Evolutionary conservation across 2,329 filamentous ascomycete genomes (phyloP).

Genomic region (Moelleriella libera): DNA sequence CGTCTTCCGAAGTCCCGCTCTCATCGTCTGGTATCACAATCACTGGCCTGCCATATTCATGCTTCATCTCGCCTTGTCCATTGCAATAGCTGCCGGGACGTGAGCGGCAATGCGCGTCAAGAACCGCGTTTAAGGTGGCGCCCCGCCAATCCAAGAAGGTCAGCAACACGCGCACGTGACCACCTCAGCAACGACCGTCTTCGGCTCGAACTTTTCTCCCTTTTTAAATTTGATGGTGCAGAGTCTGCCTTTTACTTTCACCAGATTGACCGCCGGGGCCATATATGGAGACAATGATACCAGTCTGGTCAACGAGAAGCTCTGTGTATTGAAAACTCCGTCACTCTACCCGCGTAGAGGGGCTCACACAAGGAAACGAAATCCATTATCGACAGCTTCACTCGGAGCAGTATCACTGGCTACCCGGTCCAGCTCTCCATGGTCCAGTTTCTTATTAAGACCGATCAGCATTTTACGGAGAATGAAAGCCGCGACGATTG

Average conservation of each 20-base stretch:
- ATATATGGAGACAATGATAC: no score
- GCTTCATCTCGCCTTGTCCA: conserved; percentile 3
- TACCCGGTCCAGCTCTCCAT: conserved; percentile 42
- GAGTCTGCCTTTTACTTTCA: no score
- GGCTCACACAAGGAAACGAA: conserved; percentile 46
- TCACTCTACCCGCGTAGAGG: no score
- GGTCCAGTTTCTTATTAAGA: conserved; percentile 57
- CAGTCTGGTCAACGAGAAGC: no score
- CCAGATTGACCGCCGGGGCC: no score
- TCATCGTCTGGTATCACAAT: conserved; percentile 15
- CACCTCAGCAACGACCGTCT: not conserved
- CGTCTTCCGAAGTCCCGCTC: conserved; percentile 8
- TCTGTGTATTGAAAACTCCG: not conserved
- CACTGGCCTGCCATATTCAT: conserved; percentile 4
- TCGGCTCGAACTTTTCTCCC: no score
- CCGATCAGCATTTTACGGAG: conserved; percentile 48
- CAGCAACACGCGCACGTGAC: not conserved
- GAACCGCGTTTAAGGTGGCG: not conserved
- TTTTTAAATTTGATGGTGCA: no score
- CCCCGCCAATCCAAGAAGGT: no score
- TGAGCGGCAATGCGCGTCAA: not conserved
- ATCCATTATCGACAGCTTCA: conserved; percentile 42
- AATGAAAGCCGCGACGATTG: conserved; percentile 47
- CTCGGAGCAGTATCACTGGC: conserved; percentile 38
- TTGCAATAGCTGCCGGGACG: not conserved